Base-by-base conservation (phyloP, 2,329 filamentous ascomycete species). In the Cylindrodendrum hubeiense region DNA sequence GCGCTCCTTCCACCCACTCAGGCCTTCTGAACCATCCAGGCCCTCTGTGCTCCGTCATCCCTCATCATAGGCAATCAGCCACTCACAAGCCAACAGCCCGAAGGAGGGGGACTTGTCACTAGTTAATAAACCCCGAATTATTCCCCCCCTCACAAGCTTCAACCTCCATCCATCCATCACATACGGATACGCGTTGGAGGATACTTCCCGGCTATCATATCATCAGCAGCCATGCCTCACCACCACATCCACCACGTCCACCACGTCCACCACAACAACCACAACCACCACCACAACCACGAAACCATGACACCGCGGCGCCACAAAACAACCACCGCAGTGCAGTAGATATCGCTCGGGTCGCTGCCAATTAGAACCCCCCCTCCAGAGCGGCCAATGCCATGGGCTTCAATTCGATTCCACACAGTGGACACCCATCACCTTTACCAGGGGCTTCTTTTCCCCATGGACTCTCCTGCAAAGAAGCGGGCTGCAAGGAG, bases 301-400 rank as follows among this genome's bases (percentile, higher is more conserved):
- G n/a, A n/a, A n/a, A n/a, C n/a, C n/a, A n/a, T n/a, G n/a, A n/a
- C n/a, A n/a, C n/a, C n/a, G n/a, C n/a, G n/a, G n/a, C n/a, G n/a
- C n/a, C n/a, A n/a, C n/a, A n/a, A n/a, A n/a, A n/a, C n/a, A 66
- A 63, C 58, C 49, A 55, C 55, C 44, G 60, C 47, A 39, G 7
- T 10, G 15, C 13, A 15, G 24, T 8, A n/a, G 15, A 13, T 24
- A 22, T 24, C 22, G 15, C 44, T 47, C 44, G 44, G 15, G 22
- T 26, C 22, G 12, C 13, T 46, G 21, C 21, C 13, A 19, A 46
- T 30, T 12, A 12, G 28, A 30, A 30, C 28, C 28, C 28, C 28
- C 6, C 28, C 9, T 39, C 15, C 17, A 22, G 13, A 8, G 19
- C 37, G 17, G 15, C 62, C 44, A 56, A 56, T 46, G 13, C 44